These are phyloP conservation scores for Tephrocybe sp. DNA, from an alignment of 768 basidiomycete species.

Conservation along the genomic window DNA sequence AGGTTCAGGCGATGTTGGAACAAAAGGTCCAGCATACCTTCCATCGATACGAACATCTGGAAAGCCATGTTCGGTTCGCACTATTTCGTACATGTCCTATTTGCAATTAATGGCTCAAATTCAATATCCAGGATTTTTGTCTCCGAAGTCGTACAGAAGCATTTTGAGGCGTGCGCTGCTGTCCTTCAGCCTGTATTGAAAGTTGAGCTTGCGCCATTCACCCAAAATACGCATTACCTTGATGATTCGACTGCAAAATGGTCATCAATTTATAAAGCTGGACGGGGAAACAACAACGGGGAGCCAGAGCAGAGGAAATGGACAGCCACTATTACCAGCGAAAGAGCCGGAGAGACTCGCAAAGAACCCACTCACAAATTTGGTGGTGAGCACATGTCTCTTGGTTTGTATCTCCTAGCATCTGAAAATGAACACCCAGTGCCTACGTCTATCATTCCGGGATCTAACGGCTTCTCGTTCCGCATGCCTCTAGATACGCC, in stretches of 20 bases:
- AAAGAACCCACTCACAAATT: too few relatives aligned
- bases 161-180: slow-evolving; percentile 17
- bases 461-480: too few relatives aligned
- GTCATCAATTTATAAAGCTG: slow-evolving; percentile 35
- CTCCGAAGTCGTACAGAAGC: slow-evolving; percentile 21
- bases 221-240: slow-evolving; percentile 43
- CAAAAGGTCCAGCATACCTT: slow-evolving; percentile 35
- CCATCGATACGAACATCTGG: slow-evolving; percentile 36
- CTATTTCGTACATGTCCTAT: too few relatives aligned
- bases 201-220: slow-evolving; percentile 39
- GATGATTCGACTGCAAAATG: slow-evolving; percentile 31
- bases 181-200: slow-evolving; percentile 29
- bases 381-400: too few relatives aligned
- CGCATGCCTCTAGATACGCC: neutral
- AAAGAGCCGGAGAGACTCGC: too few relatives aligned
- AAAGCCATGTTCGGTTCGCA: slow-evolving; percentile 37
- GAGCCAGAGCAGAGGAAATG: neutral
- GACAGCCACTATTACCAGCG: neutral
- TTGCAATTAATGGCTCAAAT: too few relatives aligned
- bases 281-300: slow-evolving; percentile 18
- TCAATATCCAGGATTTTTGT: slow-evolving; percentile 20
- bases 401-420: too few relatives aligned
- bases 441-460: too few relatives aligned
- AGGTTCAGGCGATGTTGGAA: slow-evolving; percentile 29
- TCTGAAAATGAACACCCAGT: too few relatives aligned